Base-by-base conservation (phyloP, 1,139 yeast genomes). In the Pichia kudriavzevii region DNA sequence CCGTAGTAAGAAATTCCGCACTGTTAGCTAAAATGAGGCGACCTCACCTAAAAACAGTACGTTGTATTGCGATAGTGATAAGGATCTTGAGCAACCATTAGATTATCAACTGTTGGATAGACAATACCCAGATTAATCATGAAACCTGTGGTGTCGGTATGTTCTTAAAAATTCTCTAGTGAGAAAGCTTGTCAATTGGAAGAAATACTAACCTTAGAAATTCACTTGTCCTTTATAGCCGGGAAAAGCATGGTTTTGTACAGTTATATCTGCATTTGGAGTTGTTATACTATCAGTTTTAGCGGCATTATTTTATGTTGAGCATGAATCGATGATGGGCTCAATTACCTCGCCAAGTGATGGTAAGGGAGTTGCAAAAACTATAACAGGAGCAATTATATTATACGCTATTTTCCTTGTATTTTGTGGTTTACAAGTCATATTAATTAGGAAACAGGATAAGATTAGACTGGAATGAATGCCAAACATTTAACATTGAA, bases 161-260 rank as follows among this genome's bases (percentile, higher is more conserved):
- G n/a, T n/a, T n/a, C n/a, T n/a, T n/a, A n/a, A n/a, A n/a, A n/a
- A n/a, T n/a, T n/a, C n/a, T n/a, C n/a, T n/a, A n/a, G n/a, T n/a
- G n/a, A n/a, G n/a, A n/a, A n/a, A n/a, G n/a, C n/a, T n/a, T n/a
- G n/a, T n/a, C n/a, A n/a, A n/a, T n/a, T n/a, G n/a, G n/a, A n/a
- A n/a, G n/a, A n/a, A 26, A 28, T 28, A 28, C 31, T 28, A 28
- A 28, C 31, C 14, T 26, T 14, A 7, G 2, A 26, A 7, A 15
- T 20, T 20, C 10, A 10, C 10, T 20, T 20, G 7, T 20, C 19
- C 12, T 13, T 11, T 12, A 30, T 39, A 75, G 81, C 67, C 91
- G 37, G 85, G 79, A 28, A 75, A 81, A 56, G 97, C 98, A 25
- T 91, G 94, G 82, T 85, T 84, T 60, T 91, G 98, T 59, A 91